Evolutionary conservation across 2,329 filamentous ascomycete species (phyloP).

Genomic region (Aspergillus ustus): DNA sequence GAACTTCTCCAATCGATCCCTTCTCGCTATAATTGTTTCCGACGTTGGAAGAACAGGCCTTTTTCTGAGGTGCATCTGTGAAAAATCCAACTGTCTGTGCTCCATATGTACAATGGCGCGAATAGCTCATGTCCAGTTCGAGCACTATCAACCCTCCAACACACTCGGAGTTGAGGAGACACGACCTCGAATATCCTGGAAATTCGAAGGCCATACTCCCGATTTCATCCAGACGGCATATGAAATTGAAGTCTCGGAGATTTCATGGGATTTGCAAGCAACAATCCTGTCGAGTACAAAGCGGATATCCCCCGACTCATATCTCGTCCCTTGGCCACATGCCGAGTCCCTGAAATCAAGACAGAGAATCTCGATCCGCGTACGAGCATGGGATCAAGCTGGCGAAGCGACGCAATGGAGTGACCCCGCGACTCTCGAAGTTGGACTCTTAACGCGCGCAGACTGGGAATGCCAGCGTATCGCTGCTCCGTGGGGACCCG

Average conservation of each 20-base stretch:
- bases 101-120: neutral
- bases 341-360: conserved; percentile 25
- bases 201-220: conserved; percentile 17
- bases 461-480: conserved; percentile 36
- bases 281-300: neutral
- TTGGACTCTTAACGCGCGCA: conserved; percentile 34
- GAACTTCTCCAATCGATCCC: too few species aligned
- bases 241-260: conserved; percentile 27
- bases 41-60: too few species aligned
- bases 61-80: too few species aligned
- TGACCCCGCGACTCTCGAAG: conserved; percentile 34
- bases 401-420: conserved; percentile 18
- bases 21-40: too few species aligned
- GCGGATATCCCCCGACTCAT: neutral
- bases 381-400: conserved; percentile 18
- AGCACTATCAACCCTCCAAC: neutral
- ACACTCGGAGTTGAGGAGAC: neutral
- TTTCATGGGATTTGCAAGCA: neutral
- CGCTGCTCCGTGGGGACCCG: neutral
- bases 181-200: conserved; percentile 33
- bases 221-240: conserved; percentile 33
- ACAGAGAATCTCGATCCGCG: conserved; percentile 21
- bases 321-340: conserved; percentile 30
- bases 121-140: neutral
- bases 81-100: neutral